Evolutionary conservation across 495 filamentous ascomycete species (phyloP).

Genomic region (Neurospora hispaniola): DNA sequence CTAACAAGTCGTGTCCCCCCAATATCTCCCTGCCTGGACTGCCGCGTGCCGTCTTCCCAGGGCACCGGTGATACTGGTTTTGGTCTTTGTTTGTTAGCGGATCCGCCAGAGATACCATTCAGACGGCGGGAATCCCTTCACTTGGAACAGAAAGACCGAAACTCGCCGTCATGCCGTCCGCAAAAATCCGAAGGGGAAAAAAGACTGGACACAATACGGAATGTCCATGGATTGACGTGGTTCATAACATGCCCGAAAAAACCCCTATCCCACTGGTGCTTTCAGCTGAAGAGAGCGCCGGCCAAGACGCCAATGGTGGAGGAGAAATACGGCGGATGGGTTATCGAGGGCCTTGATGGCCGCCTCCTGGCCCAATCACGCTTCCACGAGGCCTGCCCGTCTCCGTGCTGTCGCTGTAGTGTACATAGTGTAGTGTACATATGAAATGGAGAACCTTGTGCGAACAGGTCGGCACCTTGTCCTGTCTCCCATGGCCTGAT

Average conservation of each 20-base stretch:
- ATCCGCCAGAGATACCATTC: background rate
- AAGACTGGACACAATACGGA: background rate
- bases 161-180: background rate
- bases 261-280: background rate
- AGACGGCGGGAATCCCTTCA: background rate
- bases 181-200: background rate
- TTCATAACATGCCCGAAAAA: background rate
- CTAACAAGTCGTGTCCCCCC: background rate
- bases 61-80: background rate
- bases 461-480: background rate
- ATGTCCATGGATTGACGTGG: background rate
- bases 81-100: background rate
- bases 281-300: background rate
- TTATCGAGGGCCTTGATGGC: background rate
- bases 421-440: background rate
- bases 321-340: background rate
- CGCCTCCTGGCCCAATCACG: background rate
- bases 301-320: background rate
- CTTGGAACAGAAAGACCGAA: background rate
- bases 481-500: background rate
- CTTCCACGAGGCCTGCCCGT: background rate
- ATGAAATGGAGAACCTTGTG: background rate
- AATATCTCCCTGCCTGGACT: background rate
- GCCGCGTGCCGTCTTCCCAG: background rate
- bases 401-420: background rate